phyloP scores from a whole-genome alignment of 2,329 filamentous ascomycete species.

The Paracoccidioides brasiliensis region DNA sequence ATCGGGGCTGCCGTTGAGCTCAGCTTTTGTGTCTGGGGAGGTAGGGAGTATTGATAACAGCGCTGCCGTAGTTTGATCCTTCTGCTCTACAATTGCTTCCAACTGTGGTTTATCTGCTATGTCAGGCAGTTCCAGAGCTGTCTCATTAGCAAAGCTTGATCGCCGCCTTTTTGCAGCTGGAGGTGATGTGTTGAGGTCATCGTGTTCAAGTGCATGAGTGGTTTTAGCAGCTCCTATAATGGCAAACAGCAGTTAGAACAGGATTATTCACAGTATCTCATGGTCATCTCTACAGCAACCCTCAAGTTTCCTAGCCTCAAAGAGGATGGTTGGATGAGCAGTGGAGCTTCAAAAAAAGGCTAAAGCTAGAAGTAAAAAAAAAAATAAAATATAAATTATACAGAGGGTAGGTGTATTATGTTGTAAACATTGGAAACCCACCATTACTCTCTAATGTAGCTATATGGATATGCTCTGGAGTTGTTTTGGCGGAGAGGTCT shows the following conservation, averaged over 20 bases:
- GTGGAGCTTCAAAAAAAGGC: neutral
- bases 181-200: conserved; percentile 21
- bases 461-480: conserved; percentile 18
- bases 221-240: conserved; percentile 18
- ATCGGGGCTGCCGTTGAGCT: conserved; percentile 17
- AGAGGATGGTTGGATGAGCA: neutral
- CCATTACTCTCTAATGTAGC: conserved; percentile 21
- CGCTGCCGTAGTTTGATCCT: neutral
- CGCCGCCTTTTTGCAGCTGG: conserved; percentile 30
- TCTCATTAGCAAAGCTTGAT: conserved; percentile 19
- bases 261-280: neutral
- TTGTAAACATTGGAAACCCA: conserved; percentile 14
- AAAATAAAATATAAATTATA: neutral
- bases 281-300: neutral
- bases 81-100: conserved; percentile 7
- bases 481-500: conserved; percentile 19
- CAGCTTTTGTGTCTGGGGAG: conserved; percentile 5
- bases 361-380: too few species aligned
- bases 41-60: neutral
- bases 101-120: neutral
- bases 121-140: conserved; percentile 2
- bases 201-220: conserved; percentile 20
- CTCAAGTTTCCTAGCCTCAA: neutral
- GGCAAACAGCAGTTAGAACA: neutral
- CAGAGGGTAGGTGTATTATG: neutral